Base-by-base conservation (phyloP, 1,284 basidiomycete species). In the Sporisorium scitamineum region DNA sequence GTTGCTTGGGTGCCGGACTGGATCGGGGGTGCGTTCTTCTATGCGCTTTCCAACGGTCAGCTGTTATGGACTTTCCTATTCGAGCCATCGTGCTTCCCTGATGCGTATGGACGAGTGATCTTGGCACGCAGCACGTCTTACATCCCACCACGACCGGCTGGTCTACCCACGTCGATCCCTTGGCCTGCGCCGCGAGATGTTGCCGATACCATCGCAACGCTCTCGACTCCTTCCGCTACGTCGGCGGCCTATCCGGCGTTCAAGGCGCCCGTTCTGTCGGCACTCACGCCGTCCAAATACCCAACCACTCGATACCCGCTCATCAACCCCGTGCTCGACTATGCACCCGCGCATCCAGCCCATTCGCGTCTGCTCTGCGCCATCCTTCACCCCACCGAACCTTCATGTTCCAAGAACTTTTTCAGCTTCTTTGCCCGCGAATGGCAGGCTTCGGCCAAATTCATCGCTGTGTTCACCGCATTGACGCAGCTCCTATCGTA, bases 291-390 rank as follows among this genome's bases (percentile, higher is more conserved):
- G 18, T 60, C 71, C 13, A 65, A 64, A n/a, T 69, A 72, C 44
- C 80, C 80, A 0, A 76, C 76, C 9, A 74, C 74, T 0, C 54
- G 50, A n/a, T 80, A 72, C 48, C 13, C 61, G 16, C 53, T 68
- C 16, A 71, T 83, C 76, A 82, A 83, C 44, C 77, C 81, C 0
- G 58, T 83, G 8, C 56, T 83, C 24, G 81, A 83, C 64, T 82
- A 76, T 37, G 61, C 77, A 5, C 81, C 81, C 2, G 80, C 77
- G 0, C 81, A 83, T 41, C 81, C 81, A 0, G 79, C 73, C 6
- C 81, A 83, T 50, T 63, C 71, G 2, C 47, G 59, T 0, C 44
- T 83, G 14, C 67, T 83, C 11, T 83, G 81, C 47, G 80, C 81
- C 10, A 16, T 83, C 14, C 54, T 83, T 3, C 81, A 83, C 51